Conservation (phyloP, 306 rosid species). For the Citrullus amarus region DNA sequence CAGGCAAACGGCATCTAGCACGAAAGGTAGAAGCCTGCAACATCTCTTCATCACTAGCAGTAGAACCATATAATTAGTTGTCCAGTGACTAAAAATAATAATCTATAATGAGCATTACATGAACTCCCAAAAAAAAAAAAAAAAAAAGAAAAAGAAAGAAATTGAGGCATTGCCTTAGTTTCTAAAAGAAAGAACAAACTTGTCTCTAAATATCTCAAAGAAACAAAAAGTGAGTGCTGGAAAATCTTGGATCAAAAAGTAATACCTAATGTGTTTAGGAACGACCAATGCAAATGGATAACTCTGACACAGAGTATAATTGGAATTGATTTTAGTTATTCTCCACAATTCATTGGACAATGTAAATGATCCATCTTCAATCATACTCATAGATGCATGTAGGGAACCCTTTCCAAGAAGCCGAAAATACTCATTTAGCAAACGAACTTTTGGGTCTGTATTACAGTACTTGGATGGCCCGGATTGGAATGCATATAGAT, state of each 20-base stretch:
- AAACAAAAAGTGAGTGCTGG: neutral
- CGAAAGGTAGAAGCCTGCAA: conserved; percentile 78
- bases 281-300: conserved; percentile 93
- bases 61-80: conserved; percentile 14
- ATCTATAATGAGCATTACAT: neutral
- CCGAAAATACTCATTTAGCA: conserved; percentile 81
- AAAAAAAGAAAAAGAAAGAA: conserved; percentile 3
- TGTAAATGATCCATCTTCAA: conserved; percentile 68
- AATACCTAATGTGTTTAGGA: conserved; percentile 63
- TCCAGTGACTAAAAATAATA: neutral
- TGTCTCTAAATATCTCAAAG: neutral
- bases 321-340: conserved; percentile 64
- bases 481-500: conserved; percentile 65
- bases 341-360: conserved; percentile 80
- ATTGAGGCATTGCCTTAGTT: neutral
- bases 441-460: conserved; percentile 65
- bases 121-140: neutral
- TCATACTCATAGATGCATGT: conserved; percentile 43
- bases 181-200: neutral
- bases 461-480: conserved; percentile 66
- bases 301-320: conserved; percentile 60
- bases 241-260: conserved; percentile 15
- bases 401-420: conserved; percentile 61
- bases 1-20: conserved; percentile 82
- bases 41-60: conserved; percentile 81